phyloP scores from a whole-genome alignment of 2,329 filamentous ascomycete species.

The Verticillium klebahnii region DNA sequence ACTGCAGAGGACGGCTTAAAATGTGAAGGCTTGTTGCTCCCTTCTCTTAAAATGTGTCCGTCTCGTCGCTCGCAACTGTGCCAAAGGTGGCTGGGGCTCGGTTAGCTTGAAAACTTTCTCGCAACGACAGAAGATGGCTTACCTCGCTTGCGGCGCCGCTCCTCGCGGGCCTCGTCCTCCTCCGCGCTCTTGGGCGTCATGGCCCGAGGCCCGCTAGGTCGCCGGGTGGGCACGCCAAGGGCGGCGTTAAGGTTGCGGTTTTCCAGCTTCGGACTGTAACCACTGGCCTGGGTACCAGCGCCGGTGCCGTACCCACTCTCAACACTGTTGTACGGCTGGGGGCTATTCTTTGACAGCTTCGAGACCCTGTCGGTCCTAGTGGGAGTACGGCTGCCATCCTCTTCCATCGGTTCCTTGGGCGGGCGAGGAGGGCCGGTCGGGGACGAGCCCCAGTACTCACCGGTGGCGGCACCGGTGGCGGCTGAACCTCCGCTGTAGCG shows the following conservation, averaged over 20 bases:
- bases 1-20: neutral
- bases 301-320: slow-evolving; percentile 50
- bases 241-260: slow-evolving; percentile 54
- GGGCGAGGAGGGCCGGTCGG: slow-evolving; percentile 50
- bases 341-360: slow-evolving; percentile 50
- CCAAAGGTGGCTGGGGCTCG: slow-evolving; percentile 45
- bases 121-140: slow-evolving; percentile 16
- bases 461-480: slow-evolving; percentile 15
- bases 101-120: slow-evolving; percentile 6
- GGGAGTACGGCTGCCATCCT: slow-evolving; percentile 34
- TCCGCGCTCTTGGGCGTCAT: slow-evolving; percentile 55
- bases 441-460: slow-evolving; percentile 42
- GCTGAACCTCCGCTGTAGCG: slow-evolving; percentile 39
- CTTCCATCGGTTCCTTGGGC: slow-evolving; percentile 57
- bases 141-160: slow-evolving; percentile 55
- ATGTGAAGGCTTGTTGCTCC: neutral
- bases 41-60: slow-evolving; percentile 45
- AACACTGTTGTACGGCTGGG: slow-evolving; percentile 51
- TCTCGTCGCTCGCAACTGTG: slow-evolving; percentile 45
- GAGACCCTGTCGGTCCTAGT: slow-evolving; percentile 42
- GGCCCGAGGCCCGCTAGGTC: slow-evolving; percentile 54
- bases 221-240: slow-evolving; percentile 44
- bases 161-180: slow-evolving; percentile 39
- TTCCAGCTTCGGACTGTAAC: slow-evolving; percentile 45
- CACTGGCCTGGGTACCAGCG: slow-evolving; percentile 44